These are phyloP conservation scores for Hirsutella minnesotensis DNA, from an alignment of 2,329 filamentous ascomycete genomes.

Conservation along the genomic window DNA sequence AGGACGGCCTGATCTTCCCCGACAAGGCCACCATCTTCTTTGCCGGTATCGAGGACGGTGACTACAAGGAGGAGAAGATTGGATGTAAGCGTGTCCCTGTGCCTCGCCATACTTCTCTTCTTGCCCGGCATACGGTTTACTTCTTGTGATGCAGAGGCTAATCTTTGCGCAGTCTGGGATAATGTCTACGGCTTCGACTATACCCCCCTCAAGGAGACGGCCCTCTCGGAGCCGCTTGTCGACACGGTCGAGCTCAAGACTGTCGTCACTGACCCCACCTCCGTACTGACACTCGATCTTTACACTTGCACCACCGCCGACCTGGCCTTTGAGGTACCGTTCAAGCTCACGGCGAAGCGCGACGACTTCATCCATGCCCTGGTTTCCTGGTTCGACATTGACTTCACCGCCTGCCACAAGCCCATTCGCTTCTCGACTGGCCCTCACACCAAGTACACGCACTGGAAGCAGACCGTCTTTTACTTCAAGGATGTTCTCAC, in stretches of 20 bases:
- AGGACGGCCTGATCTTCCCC: constrained; percentile 90
- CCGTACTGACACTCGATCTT: constrained; percentile 80
- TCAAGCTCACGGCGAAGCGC: constrained; percentile 64
- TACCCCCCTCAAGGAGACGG: constrained; percentile 82
- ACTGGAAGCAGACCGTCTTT: constrained; percentile 99
- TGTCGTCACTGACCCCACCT: constrained; percentile 80
- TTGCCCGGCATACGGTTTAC: neutral
- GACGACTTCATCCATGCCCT: constrained; percentile 94
- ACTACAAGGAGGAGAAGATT: constrained; percentile 99
- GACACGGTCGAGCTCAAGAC: constrained; percentile 97
- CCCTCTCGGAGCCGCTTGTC: constrained; percentile 89
- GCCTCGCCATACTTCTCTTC: neutral
- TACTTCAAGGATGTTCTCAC: constrained; percentile 91
- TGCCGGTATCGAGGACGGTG: constrained; percentile 94
- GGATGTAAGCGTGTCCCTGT: constrained; percentile 58
- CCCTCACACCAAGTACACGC: constrained; percentile 96
- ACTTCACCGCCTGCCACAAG: constrained; percentile 97
- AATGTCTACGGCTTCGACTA: constrained; percentile 99
- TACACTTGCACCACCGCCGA: constrained; percentile 81
- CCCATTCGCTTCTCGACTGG: constrained; percentile 93
- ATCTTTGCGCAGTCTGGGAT: constrained; percentile 68
- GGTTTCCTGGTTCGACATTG: constrained; percentile 98
- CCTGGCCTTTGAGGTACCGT: constrained; percentile 71
- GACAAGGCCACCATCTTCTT: constrained; percentile 98
- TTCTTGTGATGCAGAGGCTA: neutral